These are phyloP conservation scores for Tricholoma bakamatsutake DNA, from an alignment of 768 basidiomycete species.

Conservation along the genomic window DNA sequence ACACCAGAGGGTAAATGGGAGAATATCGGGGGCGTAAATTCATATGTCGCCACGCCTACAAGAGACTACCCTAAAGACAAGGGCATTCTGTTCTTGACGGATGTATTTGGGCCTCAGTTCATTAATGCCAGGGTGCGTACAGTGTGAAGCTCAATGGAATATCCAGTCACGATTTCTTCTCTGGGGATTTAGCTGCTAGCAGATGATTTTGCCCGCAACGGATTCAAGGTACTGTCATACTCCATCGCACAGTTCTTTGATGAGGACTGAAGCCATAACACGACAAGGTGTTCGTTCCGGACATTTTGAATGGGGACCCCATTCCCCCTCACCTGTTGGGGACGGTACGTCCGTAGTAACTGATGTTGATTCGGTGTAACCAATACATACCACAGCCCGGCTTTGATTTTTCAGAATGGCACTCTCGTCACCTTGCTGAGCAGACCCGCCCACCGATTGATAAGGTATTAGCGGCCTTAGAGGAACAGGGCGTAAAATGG, in stretches of 20 bases:
- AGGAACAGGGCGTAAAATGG: constrained; percentile 48
- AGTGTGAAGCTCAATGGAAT: neutral
- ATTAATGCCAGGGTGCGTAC: constrained; percentile 38
- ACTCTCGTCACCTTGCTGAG: constrained; percentile 32
- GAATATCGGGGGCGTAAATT: constrained; percentile 38
- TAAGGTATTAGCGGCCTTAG: constrained; percentile 51
- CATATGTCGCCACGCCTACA: constrained; percentile 50
- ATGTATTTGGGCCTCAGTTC: constrained; percentile 45
- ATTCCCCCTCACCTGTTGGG: constrained; percentile 17
- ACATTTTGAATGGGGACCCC: constrained; percentile 38
- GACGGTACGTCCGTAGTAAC: neutral
- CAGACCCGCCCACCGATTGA: constrained; percentile 45
- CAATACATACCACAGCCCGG: constrained; percentile 11
- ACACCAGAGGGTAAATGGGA: constrained; percentile 42
- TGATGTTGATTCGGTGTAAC: neutral
- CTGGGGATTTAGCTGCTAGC: constrained; percentile 26
- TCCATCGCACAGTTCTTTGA: neutral
- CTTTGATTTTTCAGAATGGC: constrained; percentile 39
- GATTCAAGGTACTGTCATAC: constrained; percentile 31
- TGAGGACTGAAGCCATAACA: neutral
- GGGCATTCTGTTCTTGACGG: constrained; percentile 48
- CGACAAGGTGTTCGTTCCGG: constrained; percentile 31
- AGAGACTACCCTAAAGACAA: constrained; percentile 48
- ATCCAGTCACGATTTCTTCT: neutral
- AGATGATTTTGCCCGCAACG: constrained; percentile 40